These are phyloP conservation scores for Fomitopsis palustris DNA, from an alignment of 1,284 basidiomycete genomes.

Conservation along the genomic window DNA sequence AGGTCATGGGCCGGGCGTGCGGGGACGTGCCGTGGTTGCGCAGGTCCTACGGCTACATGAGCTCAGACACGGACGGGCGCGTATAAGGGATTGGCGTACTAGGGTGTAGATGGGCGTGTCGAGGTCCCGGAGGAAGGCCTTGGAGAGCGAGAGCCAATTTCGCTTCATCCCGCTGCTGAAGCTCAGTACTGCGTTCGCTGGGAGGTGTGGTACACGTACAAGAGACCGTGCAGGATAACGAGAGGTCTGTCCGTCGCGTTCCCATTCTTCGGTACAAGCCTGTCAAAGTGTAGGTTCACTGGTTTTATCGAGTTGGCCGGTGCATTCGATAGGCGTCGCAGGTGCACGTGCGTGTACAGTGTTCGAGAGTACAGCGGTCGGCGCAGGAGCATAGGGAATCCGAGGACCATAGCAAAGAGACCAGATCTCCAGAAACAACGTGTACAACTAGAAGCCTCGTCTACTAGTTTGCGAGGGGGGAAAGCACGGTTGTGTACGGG, in stretches of 20 bases:
- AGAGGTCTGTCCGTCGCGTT: conserved; percentile 43
- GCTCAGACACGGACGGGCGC: neutral
- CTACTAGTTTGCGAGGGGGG: neutral
- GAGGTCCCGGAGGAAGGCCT: conserved; percentile 56
- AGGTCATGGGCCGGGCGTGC: conserved; percentile 67
- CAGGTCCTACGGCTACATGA: conserved; percentile 53
- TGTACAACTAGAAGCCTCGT: neutral
- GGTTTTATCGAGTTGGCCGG: conserved; percentile 14
- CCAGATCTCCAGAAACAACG: too few species aligned
- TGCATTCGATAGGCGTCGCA: neutral
- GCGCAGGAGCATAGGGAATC: neutral
- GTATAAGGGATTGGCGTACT: conserved; percentile 36
- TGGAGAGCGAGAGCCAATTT: conserved; percentile 74
- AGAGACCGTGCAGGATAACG: conserved; percentile 66
- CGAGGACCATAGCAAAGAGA: neutral
- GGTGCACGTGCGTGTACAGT: neutral
- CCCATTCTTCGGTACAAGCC: conserved; percentile 36
- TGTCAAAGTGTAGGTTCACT: conserved; percentile 41
- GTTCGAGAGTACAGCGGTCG: neutral
- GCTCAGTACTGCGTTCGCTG: neutral
- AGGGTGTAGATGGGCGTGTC: conserved; percentile 68
- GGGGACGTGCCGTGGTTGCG: conserved; percentile 83
- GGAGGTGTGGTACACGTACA: conserved; percentile 35
- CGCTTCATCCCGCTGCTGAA: conserved; percentile 70
- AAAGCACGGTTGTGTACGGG: neutral